Evolutionary conservation across 371 early-diverging fungal species (phyloP), one percentile per base, ranked within the genome.

Genomic region (Circinella umbellata): DNA sequence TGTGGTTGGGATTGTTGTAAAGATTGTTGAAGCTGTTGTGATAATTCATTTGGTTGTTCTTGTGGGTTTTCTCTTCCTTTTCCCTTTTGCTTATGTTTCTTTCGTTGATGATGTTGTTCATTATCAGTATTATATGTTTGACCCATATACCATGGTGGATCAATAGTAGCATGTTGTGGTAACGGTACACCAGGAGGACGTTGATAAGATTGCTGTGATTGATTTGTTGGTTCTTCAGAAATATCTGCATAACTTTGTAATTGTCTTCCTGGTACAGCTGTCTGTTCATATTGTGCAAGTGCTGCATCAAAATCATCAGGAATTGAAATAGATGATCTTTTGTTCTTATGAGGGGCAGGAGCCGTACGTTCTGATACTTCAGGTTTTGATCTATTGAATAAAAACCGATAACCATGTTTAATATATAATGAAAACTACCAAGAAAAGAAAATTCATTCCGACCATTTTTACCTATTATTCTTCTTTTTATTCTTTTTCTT

Each of bases 231-330:
- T 11, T 18, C 65, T 38, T 61, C 62, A 39, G 55, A 8, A 37
- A 77, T 34, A 63, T 80, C 80, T 55, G 73, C 73, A 72, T 80
- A 80, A 18, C 74, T 78, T 72, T 78, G 78, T 36, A 76, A 61
- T 27, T 69, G 74, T 61, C 79, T 71, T 53, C 62, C 63, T 27
- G 76, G 73, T 4, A 57, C 14, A n/a, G 60, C 61, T 6, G 53
- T 35, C 27, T 49, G 54, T 51, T 74, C 72, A 66, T 80, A 72
- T 36, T 65, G 67, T 17, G 71, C 73, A 14, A 75, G 62, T 7
- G 69, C 75, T 3, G 68, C 42, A 69, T 70, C 73, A 11, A 78
- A 75, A 35, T 78, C 78, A 47, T 51, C 51, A 42, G 42, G 42
- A 42, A 42, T 42, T 11, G 11, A 11, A 6, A 11, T 11, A 9